Percentiles rank a stretch among this genome's conserved stretches.
These are phyloP conservation scores for Cornus florida DNA, from an alignment of 148 eudicot genomes.

Conservation along the genomic window DNA sequence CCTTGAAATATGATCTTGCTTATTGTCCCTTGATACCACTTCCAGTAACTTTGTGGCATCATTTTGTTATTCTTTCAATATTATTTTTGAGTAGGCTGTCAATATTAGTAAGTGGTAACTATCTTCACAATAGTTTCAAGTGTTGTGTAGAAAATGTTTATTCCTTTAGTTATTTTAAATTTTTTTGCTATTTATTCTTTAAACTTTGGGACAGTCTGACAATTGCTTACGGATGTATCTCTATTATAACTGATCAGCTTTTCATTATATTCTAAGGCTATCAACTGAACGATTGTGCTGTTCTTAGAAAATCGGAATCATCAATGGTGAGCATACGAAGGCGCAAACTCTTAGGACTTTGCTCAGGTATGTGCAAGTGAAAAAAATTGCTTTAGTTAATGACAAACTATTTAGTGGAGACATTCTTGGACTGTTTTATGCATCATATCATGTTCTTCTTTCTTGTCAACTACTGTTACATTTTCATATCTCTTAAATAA, in stretches of 20 bases:
- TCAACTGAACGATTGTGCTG: constrained; percentile 5
- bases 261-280: background rate
- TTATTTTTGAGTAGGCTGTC: background rate
- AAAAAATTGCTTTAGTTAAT: background rate
- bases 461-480: background rate
- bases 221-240: background rate
- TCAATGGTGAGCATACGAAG: constrained; percentile 58
- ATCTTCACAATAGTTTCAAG: background rate
- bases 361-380: constrained; percentile 38
- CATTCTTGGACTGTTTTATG: background rate
- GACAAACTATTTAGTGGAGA: background rate
- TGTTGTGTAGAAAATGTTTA: background rate
- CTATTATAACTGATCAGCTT: background rate
- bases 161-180: background rate
- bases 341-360: constrained; percentile 41
- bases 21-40: background rate
- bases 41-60: background rate
- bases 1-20: background rate
- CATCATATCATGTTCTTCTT: background rate
- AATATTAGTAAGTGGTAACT: background rate
- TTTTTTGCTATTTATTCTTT: background rate
- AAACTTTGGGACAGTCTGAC: background rate
- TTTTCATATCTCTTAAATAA: background rate
- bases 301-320: constrained; percentile 4
- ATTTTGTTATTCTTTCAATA: background rate